phyloP scores from a whole-genome alignment of 768 basidiomycete genomes.

The Leccinum imitatum region DNA sequence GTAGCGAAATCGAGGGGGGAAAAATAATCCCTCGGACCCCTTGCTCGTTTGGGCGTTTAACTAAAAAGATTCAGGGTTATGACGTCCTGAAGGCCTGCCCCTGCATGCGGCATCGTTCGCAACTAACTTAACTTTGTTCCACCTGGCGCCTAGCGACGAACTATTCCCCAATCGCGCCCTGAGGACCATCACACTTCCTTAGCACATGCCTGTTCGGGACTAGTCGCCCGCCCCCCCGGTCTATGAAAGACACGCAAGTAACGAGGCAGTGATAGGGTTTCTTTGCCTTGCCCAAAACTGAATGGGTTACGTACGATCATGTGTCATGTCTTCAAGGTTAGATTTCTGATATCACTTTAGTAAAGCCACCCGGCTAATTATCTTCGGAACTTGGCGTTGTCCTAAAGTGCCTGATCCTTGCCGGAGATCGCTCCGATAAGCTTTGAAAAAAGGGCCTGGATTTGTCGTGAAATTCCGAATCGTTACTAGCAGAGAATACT shows the following conservation, averaged over 20 bases:
- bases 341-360: constrained; percentile 19
- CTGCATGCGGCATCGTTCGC: neutral
- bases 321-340: constrained; percentile 28
- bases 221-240: constrained; percentile 1
- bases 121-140: constrained; percentile 29
- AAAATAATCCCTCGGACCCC: constrained; percentile 9
- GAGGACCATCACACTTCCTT: constrained; percentile 9
- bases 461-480: neutral
- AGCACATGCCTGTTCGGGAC: constrained; percentile 20
- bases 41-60: constrained; percentile 12
- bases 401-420: constrained; percentile 25
- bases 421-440: constrained; percentile 29
- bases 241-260: constrained; percentile 7
- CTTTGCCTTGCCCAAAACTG: constrained; percentile 12
- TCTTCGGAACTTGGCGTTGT: constrained; percentile 12
- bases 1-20: neutral
- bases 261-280: constrained; percentile 23
- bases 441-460: constrained; percentile 14
- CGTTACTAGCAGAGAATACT: neutral
- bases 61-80: constrained; percentile 25
- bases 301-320: constrained; percentile 24
- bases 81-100: constrained; percentile 18
- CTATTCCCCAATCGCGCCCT: constrained; percentile 12
- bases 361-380: constrained; percentile 17
- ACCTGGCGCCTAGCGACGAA: neutral